Evolutionary conservation across 2,329 filamentous ascomycete genomes (phyloP).

Genomic region (Fusarium sp.): DNA sequence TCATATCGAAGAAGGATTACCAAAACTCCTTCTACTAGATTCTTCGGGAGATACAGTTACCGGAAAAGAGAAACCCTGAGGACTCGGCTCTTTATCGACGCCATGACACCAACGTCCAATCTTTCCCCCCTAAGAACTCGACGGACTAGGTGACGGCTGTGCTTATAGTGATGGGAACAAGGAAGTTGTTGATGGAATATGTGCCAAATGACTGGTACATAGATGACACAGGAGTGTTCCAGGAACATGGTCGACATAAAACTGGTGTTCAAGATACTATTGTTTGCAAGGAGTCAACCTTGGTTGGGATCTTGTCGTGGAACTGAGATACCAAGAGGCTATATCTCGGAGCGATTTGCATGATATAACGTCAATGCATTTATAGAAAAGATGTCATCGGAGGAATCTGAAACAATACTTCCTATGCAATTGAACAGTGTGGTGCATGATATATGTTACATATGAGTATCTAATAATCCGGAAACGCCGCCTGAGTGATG

Average conservation of each 20-base stretch:
- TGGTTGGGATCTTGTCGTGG: background rate
- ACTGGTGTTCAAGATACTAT: conserved; percentile 22
- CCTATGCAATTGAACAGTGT: background rate
- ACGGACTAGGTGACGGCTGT: conserved; percentile 34
- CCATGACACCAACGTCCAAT: background rate
- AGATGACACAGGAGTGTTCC: conserved; percentile 35
- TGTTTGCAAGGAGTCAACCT: conserved; percentile 1
- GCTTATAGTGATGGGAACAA: conserved; percentile 20
- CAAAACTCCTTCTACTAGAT: conserved; percentile 7
- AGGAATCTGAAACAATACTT: background rate
- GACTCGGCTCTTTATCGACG: background rate
- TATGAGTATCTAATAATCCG: background rate
- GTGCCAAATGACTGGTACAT: conserved; percentile 38
- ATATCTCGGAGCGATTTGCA: background rate
- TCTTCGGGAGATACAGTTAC: background rate
- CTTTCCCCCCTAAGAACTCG: conserved; percentile 15
- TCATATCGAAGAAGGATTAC: conserved; percentile 34
- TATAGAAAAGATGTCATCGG: background rate
- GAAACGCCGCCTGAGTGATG: background rate
- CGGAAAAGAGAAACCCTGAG: background rate
- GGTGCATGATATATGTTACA: background rate
- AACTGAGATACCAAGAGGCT: background rate
- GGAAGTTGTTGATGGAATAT: conserved; percentile 26
- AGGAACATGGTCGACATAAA: conserved; percentile 19
- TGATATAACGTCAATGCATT: background rate